Evolutionary conservation across 78 protist genomes (phyloP).

Genomic region (Emiliania huxleyi): DNA sequence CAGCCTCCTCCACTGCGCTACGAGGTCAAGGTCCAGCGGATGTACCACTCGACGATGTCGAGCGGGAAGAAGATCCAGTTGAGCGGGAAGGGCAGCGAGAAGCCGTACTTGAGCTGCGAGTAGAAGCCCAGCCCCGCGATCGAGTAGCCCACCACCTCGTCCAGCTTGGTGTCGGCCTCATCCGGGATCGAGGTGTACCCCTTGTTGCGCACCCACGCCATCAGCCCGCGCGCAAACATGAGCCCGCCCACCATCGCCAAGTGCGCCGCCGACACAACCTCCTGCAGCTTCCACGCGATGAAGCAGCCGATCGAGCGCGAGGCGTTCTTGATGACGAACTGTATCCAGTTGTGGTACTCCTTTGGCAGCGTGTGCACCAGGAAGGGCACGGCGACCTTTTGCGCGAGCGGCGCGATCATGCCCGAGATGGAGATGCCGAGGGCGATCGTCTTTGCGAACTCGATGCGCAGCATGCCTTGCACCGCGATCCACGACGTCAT

Average conservation of each 20-base stretch:
- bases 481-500: not conserved
- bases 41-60: not conserved
- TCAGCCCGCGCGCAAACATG: not conserved
- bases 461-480: not conserved
- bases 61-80: not conserved
- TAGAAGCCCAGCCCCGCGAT: not conserved
- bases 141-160: not conserved
- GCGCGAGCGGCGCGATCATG: not conserved
- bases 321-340: not conserved
- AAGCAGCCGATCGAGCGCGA: too few relatives aligned
- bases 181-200: not conserved
- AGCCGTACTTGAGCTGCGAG: not conserved
- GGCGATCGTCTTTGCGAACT: not conserved
- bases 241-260: too few relatives aligned
- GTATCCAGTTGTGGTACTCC: not conserved
- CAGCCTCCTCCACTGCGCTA: too few relatives aligned
- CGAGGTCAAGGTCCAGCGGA: not conserved
- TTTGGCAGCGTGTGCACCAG: not conserved
- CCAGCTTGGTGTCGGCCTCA: not conserved
- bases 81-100: not conserved
- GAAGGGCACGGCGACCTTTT: not conserved
- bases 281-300: too few relatives aligned
- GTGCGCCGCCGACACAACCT: too few relatives aligned
- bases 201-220: too few relatives aligned
- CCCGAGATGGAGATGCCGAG: not conserved